Evolutionary conservation across 2,329 filamentous ascomycete genomes (phyloP).

Genomic region (Sporothrix luriei): DNA sequence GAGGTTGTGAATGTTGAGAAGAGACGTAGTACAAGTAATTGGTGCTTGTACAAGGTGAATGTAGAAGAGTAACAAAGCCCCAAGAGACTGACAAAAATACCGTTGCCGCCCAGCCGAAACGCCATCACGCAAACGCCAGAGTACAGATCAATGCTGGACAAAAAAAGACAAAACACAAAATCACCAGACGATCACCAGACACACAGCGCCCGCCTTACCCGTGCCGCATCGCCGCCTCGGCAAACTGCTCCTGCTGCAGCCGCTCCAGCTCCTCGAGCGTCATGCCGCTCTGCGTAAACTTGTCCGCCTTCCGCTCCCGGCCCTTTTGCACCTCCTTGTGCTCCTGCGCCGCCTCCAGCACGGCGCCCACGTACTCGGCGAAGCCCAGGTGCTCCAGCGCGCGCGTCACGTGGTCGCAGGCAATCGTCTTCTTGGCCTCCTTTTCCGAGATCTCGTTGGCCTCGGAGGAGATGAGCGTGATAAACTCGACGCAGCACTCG

Average conservation of each 20-base stretch:
- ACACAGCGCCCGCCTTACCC: slow-evolving; percentile 45
- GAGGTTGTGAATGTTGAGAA: not conserved
- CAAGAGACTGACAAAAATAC: not conserved
- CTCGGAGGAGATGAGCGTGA: slow-evolving; percentile 96
- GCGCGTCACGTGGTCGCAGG: slow-evolving; percentile 95
- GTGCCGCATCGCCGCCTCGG: slow-evolving; percentile 74
- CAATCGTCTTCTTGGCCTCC: slow-evolving; percentile 98
- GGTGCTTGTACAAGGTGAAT: not conserved
- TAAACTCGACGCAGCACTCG: slow-evolving; percentile 98
- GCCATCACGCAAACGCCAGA: not conserved
- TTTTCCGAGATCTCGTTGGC: slow-evolving; percentile 99
- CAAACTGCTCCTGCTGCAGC: slow-evolving; percentile 90
- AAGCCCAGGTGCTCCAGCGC: slow-evolving; percentile 92
- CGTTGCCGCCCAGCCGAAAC: slow-evolving; percentile 12
- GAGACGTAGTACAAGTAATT: not conserved
- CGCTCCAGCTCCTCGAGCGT: slow-evolving; percentile 85
- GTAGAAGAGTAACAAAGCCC: not conserved
- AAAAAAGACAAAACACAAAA: not conserved
- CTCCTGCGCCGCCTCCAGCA: slow-evolving; percentile 82
- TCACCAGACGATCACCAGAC: not conserved
- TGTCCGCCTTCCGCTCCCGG: slow-evolving; percentile 94
- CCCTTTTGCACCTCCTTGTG: slow-evolving; percentile 93
- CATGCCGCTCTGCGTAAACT: slow-evolving; percentile 92
- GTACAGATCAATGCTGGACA: not conserved
- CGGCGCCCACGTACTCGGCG: slow-evolving; percentile 84